A percentile compares a stretch with the other conserved stretches of the same genome.
phyloP scores from a whole-genome alignment of 345 rosid genomes.

The Populus pruinosa region DNA sequence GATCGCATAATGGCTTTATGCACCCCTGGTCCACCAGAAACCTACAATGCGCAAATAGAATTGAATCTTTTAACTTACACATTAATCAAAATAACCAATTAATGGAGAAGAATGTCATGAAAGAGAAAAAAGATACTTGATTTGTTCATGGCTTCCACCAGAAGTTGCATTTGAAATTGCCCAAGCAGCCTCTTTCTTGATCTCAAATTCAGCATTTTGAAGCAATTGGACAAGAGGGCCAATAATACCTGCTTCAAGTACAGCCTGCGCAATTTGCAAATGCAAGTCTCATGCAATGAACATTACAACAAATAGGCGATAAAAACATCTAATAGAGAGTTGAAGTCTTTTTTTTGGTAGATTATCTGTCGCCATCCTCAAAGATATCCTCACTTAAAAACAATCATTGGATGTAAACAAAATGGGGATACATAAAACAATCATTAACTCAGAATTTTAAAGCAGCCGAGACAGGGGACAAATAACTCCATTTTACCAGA shows the following conservation, averaged over 20 bases:
- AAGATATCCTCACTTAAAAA: neutral
- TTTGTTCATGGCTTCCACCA: conserved; percentile 28
- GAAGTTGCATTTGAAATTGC: conserved; percentile 29
- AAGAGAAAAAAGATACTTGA: conserved; percentile 15
- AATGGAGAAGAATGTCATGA: neutral
- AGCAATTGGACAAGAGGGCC: conserved; percentile 25
- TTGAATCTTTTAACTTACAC: neutral
- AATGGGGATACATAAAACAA: neutral
- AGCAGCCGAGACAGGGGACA: conserved; percentile 4
- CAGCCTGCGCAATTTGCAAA: conserved; percentile 12
- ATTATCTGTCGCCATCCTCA: neutral
- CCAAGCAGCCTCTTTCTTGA: conserved; percentile 32
- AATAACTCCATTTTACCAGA: neutral
- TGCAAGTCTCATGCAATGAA: neutral
- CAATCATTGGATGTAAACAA: neutral
- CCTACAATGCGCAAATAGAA: conserved; percentile 9
- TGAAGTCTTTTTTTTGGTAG: neutral
- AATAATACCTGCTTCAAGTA: conserved; percentile 24
- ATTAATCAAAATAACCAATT: neutral
- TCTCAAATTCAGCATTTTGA: conserved; percentile 27
- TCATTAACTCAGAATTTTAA: conserved; percentile 8
- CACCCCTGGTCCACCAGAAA: conserved; percentile 23
- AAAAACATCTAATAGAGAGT: neutral
- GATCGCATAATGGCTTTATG: conserved; percentile 29
- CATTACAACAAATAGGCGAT: neutral